Evolutionary conservation across 106 monocot species (phyloP), one percentile per base, ranked within the genome.

Genomic region (Acorus gramineus): DNA sequence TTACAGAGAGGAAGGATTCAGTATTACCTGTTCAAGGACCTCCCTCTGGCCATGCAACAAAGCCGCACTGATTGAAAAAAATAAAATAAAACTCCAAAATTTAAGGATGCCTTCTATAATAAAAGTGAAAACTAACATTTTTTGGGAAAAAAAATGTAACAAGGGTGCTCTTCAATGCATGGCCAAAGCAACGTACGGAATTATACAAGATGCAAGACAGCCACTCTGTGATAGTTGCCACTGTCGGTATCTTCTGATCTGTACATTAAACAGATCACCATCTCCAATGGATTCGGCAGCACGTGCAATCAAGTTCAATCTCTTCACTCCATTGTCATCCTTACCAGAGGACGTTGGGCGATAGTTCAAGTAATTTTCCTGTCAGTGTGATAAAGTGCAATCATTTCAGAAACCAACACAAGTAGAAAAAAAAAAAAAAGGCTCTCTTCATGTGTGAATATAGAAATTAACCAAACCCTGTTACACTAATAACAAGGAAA

Each of bases 281-380:
- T 92, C 76, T 43, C 69, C 77, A 65, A 98, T 85, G 68, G 92
- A 92, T 61, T 98, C 92, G 56, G 92, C 98, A 62, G 88, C 81
- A 52, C 50, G 76, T 14, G 98, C 91, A 71, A 98, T 81, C 49
- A 78, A 56, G 52, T 84, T 79, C 88, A 98, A 76, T 77, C 98
- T 79, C 74, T 82, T 90, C 12, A 88, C 65, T 68, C 92, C 98
- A 88, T 50, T 83, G 4, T 88, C 92, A 83, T 85, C 87, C 69
- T 88, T 98, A 14, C 83, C 87, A n/a, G 57, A 49, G 58, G 80
- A 74, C 49, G 47, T 42, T 65, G 98, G 98, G 12, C 85, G 85
- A 85, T 98, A 98, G 66, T 98, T 98, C 62, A 98, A 77, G 65
- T 98, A 98, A 60, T 98, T 98, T 85, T 98, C 98, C 98, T 98